Evolutionary conservation across 495 filamentous ascomycete genomes (phyloP), one percentile per base, ranked within the genome.

Genomic region (Cercophora scortea): DNA sequence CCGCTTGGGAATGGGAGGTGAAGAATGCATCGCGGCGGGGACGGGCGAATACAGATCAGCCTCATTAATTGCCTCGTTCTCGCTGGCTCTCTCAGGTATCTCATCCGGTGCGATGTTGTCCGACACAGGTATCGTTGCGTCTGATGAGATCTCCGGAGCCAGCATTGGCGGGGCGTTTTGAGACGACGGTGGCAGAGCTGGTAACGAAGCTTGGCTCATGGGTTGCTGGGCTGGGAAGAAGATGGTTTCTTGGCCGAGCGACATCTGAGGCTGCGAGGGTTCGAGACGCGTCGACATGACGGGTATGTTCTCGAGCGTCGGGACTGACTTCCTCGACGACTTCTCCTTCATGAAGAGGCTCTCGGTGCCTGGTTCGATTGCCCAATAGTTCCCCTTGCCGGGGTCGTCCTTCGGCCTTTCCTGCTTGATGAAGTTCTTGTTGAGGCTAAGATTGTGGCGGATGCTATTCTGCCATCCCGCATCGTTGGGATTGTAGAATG

Each of bases 401-500:
- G 91, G 90, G 63, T 98, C 93, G 69, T 96, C 91, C 71, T 97
- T 97, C 18, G 93, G 93, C 49, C 92, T 79, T 67, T 96, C 90
- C 64, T 94, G 87, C 68, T 96, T 97, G 56, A 91, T 82, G 56
- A 98, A 97, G n/a, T 87, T 86, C 66, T 96, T 96, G 72, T 96
- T 96, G 18, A 97, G 75, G 61, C 89, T 95, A n/a, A 98, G 83
- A 55, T 98, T 98, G 62, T 98, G 93, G 1, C 93, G 86, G 67
- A 98, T 98, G 71, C 92, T 96, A 65, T 98, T 98, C 69, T 96
- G 91, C 93, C 93, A 98, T 25, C 93, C 92, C 6, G 87, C 79
- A 50, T 95, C 89, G 35, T 83, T 78, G 15, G 82, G 80, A 51
- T 83, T 83, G 72, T 96, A 98, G 67, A 88, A 95, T 3, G 79